phyloP scores from a whole-genome alignment of 2,329 filamentous ascomycete species.

The Thielaviopsis ethacetica region DNA sequence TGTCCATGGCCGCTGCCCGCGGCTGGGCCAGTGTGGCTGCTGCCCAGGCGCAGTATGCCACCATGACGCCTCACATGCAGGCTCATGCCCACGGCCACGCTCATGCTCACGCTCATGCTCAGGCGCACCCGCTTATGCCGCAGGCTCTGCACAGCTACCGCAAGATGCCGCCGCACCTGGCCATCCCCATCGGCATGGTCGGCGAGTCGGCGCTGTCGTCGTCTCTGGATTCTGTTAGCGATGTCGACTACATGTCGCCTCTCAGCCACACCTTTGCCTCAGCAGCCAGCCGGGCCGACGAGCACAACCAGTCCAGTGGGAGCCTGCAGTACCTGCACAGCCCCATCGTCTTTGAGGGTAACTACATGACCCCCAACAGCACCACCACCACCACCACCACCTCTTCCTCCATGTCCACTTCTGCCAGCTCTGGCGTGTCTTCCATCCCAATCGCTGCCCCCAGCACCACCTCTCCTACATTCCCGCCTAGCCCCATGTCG shows the following conservation, averaged over 20 bases:
- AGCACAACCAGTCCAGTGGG: not conserved
- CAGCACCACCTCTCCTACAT: not conserved
- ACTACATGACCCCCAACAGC: slow-evolving; percentile 25
- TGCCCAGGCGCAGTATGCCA: not conserved
- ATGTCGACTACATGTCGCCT: slow-evolving; percentile 46
- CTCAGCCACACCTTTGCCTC: slow-evolving; percentile 35
- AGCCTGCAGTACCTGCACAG: slow-evolving; percentile 31
- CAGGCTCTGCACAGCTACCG: slow-evolving; percentile 21
- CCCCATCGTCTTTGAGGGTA: slow-evolving; percentile 22
- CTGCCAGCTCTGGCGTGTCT: not conserved
- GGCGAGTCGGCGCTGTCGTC: slow-evolving; percentile 32
- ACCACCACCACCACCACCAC: slow-evolving; percentile 21
- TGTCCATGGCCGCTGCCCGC: not conserved
- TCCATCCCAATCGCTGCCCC: not conserved
- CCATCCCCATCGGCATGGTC: slow-evolving; percentile 26
- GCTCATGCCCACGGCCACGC: slow-evolving; percentile 22
- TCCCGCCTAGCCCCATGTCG: not conserved
- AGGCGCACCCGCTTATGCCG: slow-evolving; percentile 13
- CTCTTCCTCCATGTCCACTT: not conserved
- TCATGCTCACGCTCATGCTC: slow-evolving; percentile 20
- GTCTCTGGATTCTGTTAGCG: slow-evolving; percentile 43
- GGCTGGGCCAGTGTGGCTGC: not conserved
- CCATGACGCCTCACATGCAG: not conserved
- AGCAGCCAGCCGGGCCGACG: not conserved
- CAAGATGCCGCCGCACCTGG: slow-evolving; percentile 22